Evolutionary conservation across 106 monocot species (phyloP).

Genomic region (Dendrobium catenatum): DNA sequence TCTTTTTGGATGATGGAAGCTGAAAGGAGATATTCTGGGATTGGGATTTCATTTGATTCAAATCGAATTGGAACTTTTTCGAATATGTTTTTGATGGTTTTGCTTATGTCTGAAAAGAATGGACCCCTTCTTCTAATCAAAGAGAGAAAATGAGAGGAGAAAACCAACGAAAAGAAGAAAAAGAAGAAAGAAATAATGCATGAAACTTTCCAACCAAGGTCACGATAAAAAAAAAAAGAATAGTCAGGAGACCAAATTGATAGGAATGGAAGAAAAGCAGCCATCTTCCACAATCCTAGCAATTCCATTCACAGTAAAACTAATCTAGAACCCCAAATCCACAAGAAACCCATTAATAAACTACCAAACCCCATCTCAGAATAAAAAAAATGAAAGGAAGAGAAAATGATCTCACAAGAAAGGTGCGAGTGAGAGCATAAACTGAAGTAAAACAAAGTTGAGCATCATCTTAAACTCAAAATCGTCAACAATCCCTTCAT

Average conservation of each 20-base stretch:
- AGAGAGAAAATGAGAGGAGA: neutral
- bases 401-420: no score
- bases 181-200: neutral
- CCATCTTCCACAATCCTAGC: neutral
- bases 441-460: no score
- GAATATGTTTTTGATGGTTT: no score
- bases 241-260: neutral
- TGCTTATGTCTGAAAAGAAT: no score
- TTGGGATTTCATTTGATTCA: neutral
- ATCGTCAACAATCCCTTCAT: no score
- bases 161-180: neutral
- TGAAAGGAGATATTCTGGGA: neutral
- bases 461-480: no score
- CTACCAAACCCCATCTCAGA: no score
- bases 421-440: no score
- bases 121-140: neutral
- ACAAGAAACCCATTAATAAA: no score
- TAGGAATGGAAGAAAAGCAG: neutral
- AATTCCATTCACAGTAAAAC: neutral
- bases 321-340: neutral
- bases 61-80: neutral
- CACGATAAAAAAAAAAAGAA: neutral
- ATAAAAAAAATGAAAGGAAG: no score
- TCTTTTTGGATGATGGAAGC: neutral
- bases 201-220: no score